Percentiles rank a stretch among this genome's conserved stretches.
Conservation (phyloP, 805 yeast species). For the Wickerhamiella dianesei region DNA sequence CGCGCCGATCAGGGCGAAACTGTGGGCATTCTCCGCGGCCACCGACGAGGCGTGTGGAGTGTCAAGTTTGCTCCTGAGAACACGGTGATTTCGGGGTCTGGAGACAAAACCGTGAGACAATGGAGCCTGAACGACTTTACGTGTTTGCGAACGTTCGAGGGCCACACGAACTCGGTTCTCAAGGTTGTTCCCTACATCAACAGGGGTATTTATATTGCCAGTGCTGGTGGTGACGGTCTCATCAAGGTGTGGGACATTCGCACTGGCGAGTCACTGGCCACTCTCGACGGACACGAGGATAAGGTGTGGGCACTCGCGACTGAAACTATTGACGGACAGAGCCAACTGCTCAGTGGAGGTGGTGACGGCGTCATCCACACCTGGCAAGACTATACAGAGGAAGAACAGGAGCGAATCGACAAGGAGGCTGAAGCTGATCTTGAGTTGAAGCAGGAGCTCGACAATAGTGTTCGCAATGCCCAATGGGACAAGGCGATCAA, state of each 20-base stretch:
- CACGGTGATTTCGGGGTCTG: slow-evolving; percentile 61
- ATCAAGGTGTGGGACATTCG: slow-evolving; percentile 78
- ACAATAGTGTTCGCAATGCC: slow-evolving; percentile 53
- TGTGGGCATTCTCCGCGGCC: slow-evolving; percentile 74
- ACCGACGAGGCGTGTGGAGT: slow-evolving; percentile 91
- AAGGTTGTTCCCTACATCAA: slow-evolving; percentile 56
- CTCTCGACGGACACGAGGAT: slow-evolving; percentile 83
- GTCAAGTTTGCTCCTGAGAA: slow-evolving; percentile 72
- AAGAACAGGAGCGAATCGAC: slow-evolving; percentile 39
- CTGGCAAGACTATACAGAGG: slow-evolving; percentile 83
- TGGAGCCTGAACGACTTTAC: slow-evolving; percentile 76
- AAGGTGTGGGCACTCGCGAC: slow-evolving; percentile 84
- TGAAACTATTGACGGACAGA: slow-evolving; percentile 41
- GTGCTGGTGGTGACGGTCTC: slow-evolving; percentile 90
- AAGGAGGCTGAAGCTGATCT: slow-evolving; percentile 44
- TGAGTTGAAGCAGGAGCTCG: slow-evolving; percentile 80
- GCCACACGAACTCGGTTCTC: slow-evolving; percentile 87
- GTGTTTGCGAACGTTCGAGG: slow-evolving; percentile 76
- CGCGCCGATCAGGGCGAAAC: slow-evolving; percentile 74
- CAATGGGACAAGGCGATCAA: slow-evolving; percentile 86
- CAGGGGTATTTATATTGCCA: slow-evolving; percentile 35
- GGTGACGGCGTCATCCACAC: slow-evolving; percentile 86
- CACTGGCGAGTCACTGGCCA: slow-evolving; percentile 64
- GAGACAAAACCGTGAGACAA: slow-evolving; percentile 78
- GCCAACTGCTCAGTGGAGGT: slow-evolving; percentile 68